phyloP scores from a whole-genome alignment of 208 protist genomes.

The Leishmania aethiopica region DNA sequence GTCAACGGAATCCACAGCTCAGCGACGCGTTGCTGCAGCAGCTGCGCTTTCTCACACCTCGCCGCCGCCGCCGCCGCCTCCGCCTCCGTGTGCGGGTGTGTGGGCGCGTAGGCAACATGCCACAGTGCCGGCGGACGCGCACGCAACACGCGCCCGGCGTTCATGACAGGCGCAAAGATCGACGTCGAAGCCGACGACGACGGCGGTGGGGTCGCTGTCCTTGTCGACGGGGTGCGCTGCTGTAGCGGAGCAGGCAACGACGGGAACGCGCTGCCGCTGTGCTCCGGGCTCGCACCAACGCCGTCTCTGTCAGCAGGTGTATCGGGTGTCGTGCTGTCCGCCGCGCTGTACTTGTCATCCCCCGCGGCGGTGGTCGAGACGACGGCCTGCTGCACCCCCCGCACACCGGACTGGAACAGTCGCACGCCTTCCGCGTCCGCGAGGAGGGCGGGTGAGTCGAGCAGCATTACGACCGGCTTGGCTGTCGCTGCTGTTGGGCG shows the following conservation, averaged over 20 bases:
- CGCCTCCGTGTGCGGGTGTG: not conserved
- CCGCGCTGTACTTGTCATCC: not conserved
- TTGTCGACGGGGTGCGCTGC: not conserved
- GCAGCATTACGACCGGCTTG: constrained; percentile 9
- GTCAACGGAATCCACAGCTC: constrained; percentile 31
- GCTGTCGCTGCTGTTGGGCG: not conserved
- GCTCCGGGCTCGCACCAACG: not conserved
- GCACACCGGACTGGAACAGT: not conserved
- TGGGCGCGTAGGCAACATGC: constrained; percentile 21
- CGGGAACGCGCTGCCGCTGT: not conserved
- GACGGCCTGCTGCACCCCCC: constrained; percentile 3
- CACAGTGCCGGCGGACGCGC: constrained; percentile 16
- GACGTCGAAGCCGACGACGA: not conserved
- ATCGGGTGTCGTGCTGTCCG: not conserved
- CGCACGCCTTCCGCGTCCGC: constrained; percentile 2
- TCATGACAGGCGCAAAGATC: constrained; percentile 3
- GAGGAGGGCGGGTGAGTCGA: constrained; percentile 27
- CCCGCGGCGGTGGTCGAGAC: not conserved
- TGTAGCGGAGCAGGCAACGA: not conserved
- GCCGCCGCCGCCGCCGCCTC: not conserved
- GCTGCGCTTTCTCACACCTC: not conserved
- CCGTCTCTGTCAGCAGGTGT: not conserved
- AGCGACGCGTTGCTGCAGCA: constrained; percentile 19
- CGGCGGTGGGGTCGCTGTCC: not conserved
- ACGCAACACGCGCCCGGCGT: constrained; percentile 18